A percentile compares a stretch with the other conserved stretches of the same genome.
phyloP scores from a whole-genome alignment of 2,329 filamentous ascomycete genomes.

The Sarocladium kiliense region DNA sequence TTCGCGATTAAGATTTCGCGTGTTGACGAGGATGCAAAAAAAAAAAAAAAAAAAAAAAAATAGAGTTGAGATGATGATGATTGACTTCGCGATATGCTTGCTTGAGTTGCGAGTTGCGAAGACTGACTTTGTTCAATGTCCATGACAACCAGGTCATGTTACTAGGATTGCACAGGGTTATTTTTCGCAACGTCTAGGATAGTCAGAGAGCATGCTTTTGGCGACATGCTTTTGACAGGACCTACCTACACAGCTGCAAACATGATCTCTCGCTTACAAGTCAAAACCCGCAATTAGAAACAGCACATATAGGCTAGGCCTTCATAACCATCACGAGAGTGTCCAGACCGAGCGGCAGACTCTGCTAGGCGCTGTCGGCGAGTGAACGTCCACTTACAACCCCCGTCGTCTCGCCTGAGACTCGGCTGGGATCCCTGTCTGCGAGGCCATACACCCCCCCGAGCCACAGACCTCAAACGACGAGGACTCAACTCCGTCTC shows the following conservation, averaged over 20 bases:
- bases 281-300: neutral
- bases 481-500: neutral
- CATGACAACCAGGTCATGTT: no score
- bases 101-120: neutral
- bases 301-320: neutral
- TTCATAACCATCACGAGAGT: neutral
- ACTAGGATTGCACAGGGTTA: no score
- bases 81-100: neutral
- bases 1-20: no score
- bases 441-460: neutral
- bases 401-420: neutral
- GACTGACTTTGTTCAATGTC: no score
- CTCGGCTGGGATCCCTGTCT: neutral
- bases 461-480: conserved; percentile 1
- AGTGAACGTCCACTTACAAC: neutral
- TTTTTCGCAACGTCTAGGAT: no score
- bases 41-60: no score
- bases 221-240: no score
- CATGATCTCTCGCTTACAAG: no score
- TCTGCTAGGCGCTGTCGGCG: neutral
- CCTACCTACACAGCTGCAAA: no score
- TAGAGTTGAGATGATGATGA: no score
- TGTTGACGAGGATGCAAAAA: no score
- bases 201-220: no score
- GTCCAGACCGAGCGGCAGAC: neutral